A percentile compares a stretch with the other conserved stretches of the same genome.
Conservation (phyloP, 352 stramenopile species). For the Globisporangium cystogenes region DNA sequence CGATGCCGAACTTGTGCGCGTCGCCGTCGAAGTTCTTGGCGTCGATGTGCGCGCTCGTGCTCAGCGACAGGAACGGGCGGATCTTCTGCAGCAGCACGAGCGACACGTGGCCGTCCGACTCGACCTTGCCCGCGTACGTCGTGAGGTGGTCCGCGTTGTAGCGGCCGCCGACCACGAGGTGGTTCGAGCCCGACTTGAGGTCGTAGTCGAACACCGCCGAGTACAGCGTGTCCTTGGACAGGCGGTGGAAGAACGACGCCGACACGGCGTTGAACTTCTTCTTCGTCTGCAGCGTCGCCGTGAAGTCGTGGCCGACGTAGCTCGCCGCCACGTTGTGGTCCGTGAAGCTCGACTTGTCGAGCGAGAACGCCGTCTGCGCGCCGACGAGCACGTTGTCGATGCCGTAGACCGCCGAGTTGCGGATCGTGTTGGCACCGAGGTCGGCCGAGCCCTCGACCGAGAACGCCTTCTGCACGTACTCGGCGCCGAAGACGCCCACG, state of each 20-base stretch:
- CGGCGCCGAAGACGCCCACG: conserved; percentile 65
- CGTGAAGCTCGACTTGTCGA: conserved; percentile 77
- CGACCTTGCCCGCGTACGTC: conserved; percentile 82
- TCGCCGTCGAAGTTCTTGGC: conserved; percentile 91
- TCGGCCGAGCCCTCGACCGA: conserved; percentile 58
- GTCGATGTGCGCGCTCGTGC: conserved; percentile 83
- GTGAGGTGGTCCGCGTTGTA: conserved; percentile 80
- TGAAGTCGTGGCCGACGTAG: conserved; percentile 75
- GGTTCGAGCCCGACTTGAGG: conserved; percentile 80
- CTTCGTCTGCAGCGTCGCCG: conserved; percentile 75
- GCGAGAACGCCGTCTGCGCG: conserved; percentile 64
- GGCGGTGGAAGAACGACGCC: conserved; percentile 77
- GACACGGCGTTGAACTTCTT: conserved; percentile 84
- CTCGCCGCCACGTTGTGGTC: conserved; percentile 82
- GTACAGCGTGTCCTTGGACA: conserved; percentile 82
- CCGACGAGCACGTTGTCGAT: conserved; percentile 78
- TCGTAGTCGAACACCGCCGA: conserved; percentile 87
- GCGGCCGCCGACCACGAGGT: conserved; percentile 72
- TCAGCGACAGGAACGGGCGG: conserved; percentile 75
- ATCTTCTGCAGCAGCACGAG: conserved; percentile 85
- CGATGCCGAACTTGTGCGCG: conserved; percentile 89
- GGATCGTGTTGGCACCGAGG: conserved; percentile 46
- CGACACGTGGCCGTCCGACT: conserved; percentile 85
- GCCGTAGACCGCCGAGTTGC: conserved; percentile 64
- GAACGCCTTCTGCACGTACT: conserved; percentile 67